A percentile compares a stretch with the other conserved stretches of the same genome.
These are phyloP conservation scores for Cryptococcus hybrid DNA, from an alignment of 1,284 basidiomycete genomes.

Conservation along the genomic window DNA sequence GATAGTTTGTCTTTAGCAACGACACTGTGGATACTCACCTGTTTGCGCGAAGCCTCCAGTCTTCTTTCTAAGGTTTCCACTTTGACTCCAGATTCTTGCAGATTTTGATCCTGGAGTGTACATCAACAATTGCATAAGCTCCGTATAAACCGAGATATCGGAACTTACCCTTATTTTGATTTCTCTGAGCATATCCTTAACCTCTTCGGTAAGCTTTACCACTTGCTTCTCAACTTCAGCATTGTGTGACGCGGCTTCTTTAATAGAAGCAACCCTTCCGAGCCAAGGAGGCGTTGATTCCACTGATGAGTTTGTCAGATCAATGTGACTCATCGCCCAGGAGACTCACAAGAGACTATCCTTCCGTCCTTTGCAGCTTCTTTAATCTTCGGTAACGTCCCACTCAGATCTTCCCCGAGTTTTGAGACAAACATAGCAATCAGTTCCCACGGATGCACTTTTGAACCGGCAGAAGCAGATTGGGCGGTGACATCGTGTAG, in stretches of 20 bases:
- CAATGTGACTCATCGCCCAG: background rate
- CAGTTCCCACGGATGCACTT: constrained; percentile 70
- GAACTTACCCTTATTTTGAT: constrained; percentile 60
- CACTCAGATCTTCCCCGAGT: constrained; percentile 67
- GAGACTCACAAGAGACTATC: constrained; percentile 66
- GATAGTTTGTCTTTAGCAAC: constrained; percentile 25
- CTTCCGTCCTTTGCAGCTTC: constrained; percentile 62
- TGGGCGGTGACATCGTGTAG: constrained; percentile 61
- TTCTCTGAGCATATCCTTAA: constrained; percentile 77
- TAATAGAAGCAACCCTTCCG: constrained; percentile 79
- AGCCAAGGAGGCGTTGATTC: constrained; percentile 82
- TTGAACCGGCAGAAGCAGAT: constrained; percentile 37
- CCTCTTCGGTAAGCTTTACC: constrained; percentile 79
- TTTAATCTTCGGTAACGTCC: constrained; percentile 66
- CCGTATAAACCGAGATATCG: no score
- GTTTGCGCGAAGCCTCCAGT: constrained; percentile 84
- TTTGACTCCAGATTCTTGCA: constrained; percentile 87
- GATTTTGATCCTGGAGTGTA: constrained; percentile 68
- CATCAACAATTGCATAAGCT: background rate
- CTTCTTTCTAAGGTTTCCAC: constrained; percentile 92
- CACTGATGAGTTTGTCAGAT: constrained; percentile 53
- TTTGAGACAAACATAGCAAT: constrained; percentile 67
- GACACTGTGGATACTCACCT: constrained; percentile 39
- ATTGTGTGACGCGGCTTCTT: constrained; percentile 76
- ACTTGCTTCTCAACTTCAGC: constrained; percentile 88